Percentiles rank a stretch among this genome's conserved stretches.
These are phyloP conservation scores for Umbilicus rupestris DNA, from an alignment of 164 flowering plant species.

Conservation along the genomic window DNA sequence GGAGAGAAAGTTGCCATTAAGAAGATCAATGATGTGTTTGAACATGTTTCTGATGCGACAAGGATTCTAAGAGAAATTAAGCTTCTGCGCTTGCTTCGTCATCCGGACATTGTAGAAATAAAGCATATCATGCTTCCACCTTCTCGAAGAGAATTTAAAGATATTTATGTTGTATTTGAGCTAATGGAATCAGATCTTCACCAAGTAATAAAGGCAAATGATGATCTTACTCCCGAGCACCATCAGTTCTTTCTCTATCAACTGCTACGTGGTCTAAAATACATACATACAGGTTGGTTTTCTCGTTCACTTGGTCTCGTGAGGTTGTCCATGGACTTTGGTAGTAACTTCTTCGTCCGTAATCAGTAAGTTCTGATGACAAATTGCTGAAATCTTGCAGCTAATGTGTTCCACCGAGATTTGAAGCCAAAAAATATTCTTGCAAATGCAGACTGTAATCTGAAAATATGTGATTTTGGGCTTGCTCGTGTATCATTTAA, in stretches of 20 bases:
- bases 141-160: slow-evolving; percentile 66
- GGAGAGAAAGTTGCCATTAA: slow-evolving; percentile 78
- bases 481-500: slow-evolving; percentile 83
- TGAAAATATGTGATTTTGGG: slow-evolving; percentile 91
- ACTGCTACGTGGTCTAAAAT: slow-evolving; percentile 70
- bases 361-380: not conserved
- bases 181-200: slow-evolving; percentile 87
- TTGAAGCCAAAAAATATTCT: slow-evolving; percentile 80
- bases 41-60: slow-evolving; percentile 83
- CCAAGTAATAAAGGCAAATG: slow-evolving; percentile 78
- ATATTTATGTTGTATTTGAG: slow-evolving; percentile 76
- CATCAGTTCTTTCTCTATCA: slow-evolving; percentile 74
- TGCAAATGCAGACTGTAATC: slow-evolving; percentile 84
- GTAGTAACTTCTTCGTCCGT: not conserved
- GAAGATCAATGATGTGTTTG: slow-evolving; percentile 78
- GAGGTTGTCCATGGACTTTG: not conserved
- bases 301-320: not conserved
- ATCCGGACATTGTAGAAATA: slow-evolving; percentile 78
- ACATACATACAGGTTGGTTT: slow-evolving; percentile 55
- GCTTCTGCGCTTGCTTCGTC: slow-evolving; percentile 72
- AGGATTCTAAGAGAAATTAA: slow-evolving; percentile 74
- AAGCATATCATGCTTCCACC: slow-evolving; percentile 85
- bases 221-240: slow-evolving; percentile 75
- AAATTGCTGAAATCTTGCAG: slow-evolving; percentile 27
- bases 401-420: slow-evolving; percentile 84